phyloP scores from a whole-genome alignment of 2,329 filamentous ascomycete genomes.

The Neonectria hederae region DNA sequence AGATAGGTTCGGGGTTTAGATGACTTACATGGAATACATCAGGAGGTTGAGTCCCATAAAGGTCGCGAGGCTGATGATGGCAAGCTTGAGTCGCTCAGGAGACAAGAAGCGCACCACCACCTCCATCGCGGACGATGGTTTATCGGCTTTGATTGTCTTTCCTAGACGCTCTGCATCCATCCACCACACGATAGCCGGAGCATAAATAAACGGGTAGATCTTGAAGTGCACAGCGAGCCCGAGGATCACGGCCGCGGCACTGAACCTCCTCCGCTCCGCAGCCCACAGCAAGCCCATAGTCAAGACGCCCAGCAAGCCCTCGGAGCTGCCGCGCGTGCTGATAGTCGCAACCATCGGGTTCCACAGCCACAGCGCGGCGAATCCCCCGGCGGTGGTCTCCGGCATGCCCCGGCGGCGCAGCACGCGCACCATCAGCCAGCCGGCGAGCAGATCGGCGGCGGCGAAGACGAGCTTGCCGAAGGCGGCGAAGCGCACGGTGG shows the following conservation, averaged over 20 bases:
- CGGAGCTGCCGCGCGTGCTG: slow-evolving; percentile 92
- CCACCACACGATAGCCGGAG: slow-evolving; percentile 82
- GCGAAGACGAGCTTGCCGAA: slow-evolving; percentile 92
- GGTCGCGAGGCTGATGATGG: slow-evolving; percentile 72
- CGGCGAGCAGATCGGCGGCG: slow-evolving; percentile 81
- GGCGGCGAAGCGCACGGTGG: slow-evolving; percentile 78
- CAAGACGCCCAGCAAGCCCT: slow-evolving; percentile 87
- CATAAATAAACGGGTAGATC: slow-evolving; percentile 98
- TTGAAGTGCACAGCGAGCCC: slow-evolving; percentile 95
- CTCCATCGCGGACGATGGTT: slow-evolving; percentile 34
- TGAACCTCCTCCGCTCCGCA: slow-evolving; percentile 68
- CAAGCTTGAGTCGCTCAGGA: slow-evolving; percentile 64
- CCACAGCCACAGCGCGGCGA: slow-evolving; percentile 88
- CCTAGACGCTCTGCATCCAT: slow-evolving; percentile 67
- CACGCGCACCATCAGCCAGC: slow-evolving; percentile 72
- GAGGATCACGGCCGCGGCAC: slow-evolving; percentile 76
- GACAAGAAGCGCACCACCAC: slow-evolving; percentile 58
- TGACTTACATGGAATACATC: slow-evolving; percentile 79
- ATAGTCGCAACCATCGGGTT: slow-evolving; percentile 99
- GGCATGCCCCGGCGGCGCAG: slow-evolving; percentile 57
- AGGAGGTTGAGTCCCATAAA: slow-evolving; percentile 77
- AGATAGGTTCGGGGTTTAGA: neutral
- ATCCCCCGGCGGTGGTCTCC: slow-evolving; percentile 70
- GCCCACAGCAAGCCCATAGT: slow-evolving; percentile 88
- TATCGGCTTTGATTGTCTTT: slow-evolving; percentile 11